Evolutionary conservation across 23 red algal genomes (phyloP), one percentile per base, ranked within the genome.

Genomic region (Gracilariopsis chorda): DNA sequence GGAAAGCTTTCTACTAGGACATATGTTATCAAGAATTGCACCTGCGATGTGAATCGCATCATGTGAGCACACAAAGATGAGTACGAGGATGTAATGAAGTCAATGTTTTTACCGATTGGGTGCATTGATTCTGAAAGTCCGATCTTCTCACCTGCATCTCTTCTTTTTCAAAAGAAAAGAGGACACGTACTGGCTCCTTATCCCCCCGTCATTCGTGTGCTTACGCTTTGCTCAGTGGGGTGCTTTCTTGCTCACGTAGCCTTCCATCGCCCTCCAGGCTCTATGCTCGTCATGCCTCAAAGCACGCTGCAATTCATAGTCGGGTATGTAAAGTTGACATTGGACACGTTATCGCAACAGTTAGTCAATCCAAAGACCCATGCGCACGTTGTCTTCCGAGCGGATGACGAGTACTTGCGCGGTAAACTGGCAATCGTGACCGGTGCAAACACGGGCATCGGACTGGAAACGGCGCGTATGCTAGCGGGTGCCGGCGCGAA

Each of bases 401-500:
- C 60, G 29, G 52, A 69, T 59, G 47, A 48, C 43, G 47, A n/a
- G 58, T 80, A 67, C 58, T 43, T 91, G 21, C 42, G 23, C 1
- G 25, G 27, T 55, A 80, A 91, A 80, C 33, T 48, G 24, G 74
- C 88, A 73, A 52, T 99, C 36, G 83, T 99, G 39, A 99, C 97
- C 19, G 97, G 97, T 7, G 89, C 85, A 28, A 99, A 95, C 71
- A 92, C 93, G 20, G 97, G 97, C 53, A 90, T 99, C 75, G 97
- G 97, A 33, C 55, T 94, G 32, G 93, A 96, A 39, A 94, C 92
- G 5, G 93, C 93, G 33, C 51, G 61, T 53, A 40, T 48, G 29
- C 83, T 99, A 32, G 70, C 88, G 10, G 52, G 45, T 45, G 77
- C 82, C 39, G 93, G 91, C 69, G 88, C 97, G 11, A 60, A 47